These are phyloP conservation scores for Cladosporium sp. DNA, from an alignment of 2,329 filamentous ascomycete species.

Conservation along the genomic window DNA sequence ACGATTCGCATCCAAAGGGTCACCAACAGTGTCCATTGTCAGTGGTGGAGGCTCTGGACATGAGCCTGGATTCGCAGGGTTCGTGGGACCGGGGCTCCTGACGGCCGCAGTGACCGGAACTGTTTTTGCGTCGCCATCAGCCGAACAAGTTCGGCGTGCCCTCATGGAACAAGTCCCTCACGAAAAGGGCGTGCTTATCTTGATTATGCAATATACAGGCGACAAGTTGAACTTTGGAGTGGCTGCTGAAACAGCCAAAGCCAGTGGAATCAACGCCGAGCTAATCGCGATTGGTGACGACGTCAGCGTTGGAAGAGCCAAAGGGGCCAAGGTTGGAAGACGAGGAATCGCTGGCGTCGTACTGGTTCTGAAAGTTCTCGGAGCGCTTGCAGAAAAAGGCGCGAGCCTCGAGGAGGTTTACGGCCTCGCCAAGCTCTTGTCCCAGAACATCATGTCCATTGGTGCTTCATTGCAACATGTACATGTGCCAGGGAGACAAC, in stretches of 20 bases:
- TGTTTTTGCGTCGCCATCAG: slow-evolving; percentile 44
- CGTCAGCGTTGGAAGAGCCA: slow-evolving; percentile 43
- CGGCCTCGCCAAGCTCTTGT: slow-evolving; percentile 40
- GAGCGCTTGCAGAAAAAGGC: slow-evolving; percentile 14
- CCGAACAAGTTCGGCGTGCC: slow-evolving; percentile 46
- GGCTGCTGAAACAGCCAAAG: slow-evolving; percentile 43
- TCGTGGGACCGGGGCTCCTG: slow-evolving; percentile 45
- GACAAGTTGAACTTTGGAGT: slow-evolving; percentile 48
- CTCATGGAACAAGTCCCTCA: slow-evolving; percentile 39
- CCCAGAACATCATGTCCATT: slow-evolving; percentile 44
- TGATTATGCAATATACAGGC: slow-evolving; percentile 47
- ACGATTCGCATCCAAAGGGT: slow-evolving; percentile 39
- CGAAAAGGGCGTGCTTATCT: slow-evolving; percentile 42
- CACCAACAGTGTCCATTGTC: slow-evolving; percentile 41
- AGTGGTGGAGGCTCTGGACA: slow-evolving; percentile 46
- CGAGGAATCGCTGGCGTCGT: slow-evolving; percentile 48
- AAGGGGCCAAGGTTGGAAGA: slow-evolving; percentile 45
- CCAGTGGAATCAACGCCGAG: slow-evolving; percentile 40
- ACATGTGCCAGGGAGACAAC: slow-evolving; percentile 44
- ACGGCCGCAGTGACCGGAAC: slow-evolving; percentile 44
- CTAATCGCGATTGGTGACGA: slow-evolving; percentile 46
- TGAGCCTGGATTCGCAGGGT: slow-evolving; percentile 46
- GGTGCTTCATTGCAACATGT: slow-evolving; percentile 50
- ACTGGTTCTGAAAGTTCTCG: slow-evolving; percentile 2
- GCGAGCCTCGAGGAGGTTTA: slow-evolving; percentile 41